phyloP scores from a whole-genome alignment of 2,329 filamentous ascomycete genomes.

The Exophiala calicioides region DNA sequence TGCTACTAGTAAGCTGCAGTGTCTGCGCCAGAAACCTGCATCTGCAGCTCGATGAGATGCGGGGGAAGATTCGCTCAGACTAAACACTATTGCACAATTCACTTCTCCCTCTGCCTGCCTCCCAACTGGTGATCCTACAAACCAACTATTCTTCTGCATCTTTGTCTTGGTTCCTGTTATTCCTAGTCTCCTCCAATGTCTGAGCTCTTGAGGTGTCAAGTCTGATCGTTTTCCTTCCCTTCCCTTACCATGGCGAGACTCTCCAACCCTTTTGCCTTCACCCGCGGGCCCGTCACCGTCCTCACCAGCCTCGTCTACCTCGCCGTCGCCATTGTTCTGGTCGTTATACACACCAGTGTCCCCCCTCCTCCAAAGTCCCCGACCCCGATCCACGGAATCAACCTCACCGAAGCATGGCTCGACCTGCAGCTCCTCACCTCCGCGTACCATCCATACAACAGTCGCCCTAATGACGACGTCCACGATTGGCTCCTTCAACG shows the following conservation, averaged over 20 bases:
- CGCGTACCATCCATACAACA: constrained; percentile 86
- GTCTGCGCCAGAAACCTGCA: too few relatives aligned
- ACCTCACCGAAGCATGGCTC: constrained; percentile 81
- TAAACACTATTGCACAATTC: too few relatives aligned
- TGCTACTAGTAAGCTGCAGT: too few relatives aligned
- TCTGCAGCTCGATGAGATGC: too few relatives aligned
- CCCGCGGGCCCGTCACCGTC: constrained; percentile 76
- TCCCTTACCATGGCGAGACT: constrained; percentile 28
- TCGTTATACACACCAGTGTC: constrained; percentile 74
- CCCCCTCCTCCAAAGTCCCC: constrained; percentile 62
- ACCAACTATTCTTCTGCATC: too few relatives aligned
- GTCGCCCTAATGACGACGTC: constrained; percentile 76
- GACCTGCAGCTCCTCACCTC: constrained; percentile 76
- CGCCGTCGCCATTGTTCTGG: constrained; percentile 69
- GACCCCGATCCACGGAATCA: constrained; percentile 64
- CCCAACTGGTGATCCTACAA: too few relatives aligned
- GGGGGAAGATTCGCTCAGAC: too few relatives aligned
- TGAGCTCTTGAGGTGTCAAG: too few relatives aligned
- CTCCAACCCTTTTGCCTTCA: constrained; percentile 67
- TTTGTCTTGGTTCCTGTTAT: too few relatives aligned
- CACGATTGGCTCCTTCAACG: constrained; percentile 73
- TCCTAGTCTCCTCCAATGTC: background rate
- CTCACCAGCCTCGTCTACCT: constrained; percentile 76
- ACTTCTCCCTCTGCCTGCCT: too few relatives aligned
- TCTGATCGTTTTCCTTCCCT: background rate